phyloP scores from a whole-genome alignment of 768 basidiomycete genomes.

The Leccinum olivaceopallidum region DNA sequence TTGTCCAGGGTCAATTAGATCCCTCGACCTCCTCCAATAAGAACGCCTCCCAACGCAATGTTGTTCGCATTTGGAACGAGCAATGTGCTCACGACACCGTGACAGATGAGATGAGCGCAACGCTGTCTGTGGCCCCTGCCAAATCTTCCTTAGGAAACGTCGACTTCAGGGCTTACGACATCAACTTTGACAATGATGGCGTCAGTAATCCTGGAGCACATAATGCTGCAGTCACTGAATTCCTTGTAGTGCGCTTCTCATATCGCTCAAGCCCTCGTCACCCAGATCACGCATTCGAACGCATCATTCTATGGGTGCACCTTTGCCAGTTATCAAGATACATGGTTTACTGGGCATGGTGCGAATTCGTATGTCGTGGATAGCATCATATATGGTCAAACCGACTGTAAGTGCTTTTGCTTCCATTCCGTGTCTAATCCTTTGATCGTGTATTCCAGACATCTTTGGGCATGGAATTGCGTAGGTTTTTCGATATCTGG shows the following conservation, averaged over 20 bases:
- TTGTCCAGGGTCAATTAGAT: constrained; percentile 50
- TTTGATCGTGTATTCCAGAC: not conserved
- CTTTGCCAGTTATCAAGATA: constrained; percentile 36
- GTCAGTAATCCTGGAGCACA: constrained; percentile 30
- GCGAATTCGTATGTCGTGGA: constrained; percentile 61
- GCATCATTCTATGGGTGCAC: constrained; percentile 66
- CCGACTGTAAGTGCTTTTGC: constrained; percentile 49
- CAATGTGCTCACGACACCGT: constrained; percentile 41
- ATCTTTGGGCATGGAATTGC: not conserved
- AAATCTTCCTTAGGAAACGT: constrained; percentile 51
- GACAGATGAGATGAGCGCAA: constrained; percentile 61
- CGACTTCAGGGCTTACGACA: constrained; percentile 67
- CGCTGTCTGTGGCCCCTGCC: constrained; percentile 55
- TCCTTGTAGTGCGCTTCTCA: constrained; percentile 33
- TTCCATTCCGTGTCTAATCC: not conserved
- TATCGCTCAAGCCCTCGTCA: constrained; percentile 62
- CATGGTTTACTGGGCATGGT: constrained; percentile 63
- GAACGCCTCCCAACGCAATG: constrained; percentile 45
- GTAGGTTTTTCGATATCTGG: not conserved
- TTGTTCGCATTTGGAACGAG: constrained; percentile 56
- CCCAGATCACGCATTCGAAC: constrained; percentile 62
- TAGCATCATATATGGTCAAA: constrained; percentile 65
- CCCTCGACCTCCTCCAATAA: constrained; percentile 38
- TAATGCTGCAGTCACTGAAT: not conserved
- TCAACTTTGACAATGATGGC: constrained; percentile 67